These are phyloP conservation scores for Colletotrichum magnum DNA, from an alignment of 2,329 filamentous ascomycete species.

Conservation along the genomic window DNA sequence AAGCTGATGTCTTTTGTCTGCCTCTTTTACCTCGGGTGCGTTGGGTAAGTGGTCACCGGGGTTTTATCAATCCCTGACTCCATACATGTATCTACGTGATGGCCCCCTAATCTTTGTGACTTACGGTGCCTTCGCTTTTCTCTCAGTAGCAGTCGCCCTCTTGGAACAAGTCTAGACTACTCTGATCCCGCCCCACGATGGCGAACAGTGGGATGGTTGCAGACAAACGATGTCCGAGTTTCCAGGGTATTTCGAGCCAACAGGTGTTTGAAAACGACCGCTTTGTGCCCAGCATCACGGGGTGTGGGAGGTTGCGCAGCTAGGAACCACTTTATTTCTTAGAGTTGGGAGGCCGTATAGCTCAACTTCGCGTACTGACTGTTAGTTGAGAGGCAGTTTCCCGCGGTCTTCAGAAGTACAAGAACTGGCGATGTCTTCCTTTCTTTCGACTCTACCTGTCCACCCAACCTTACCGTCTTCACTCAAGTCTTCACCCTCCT, in stretches of 20 bases:
- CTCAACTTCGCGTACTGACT: neutral
- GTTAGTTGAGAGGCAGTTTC: too few relatives aligned
- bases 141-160: neutral
- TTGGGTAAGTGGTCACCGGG: neutral
- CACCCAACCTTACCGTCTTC: neutral
- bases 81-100: neutral
- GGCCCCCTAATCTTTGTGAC: neutral
- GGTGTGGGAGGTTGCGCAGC: neutral
- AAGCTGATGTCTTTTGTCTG: neutral
- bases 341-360: neutral
- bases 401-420: neutral
- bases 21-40: neutral
- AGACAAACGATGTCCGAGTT: neutral
- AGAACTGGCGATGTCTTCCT: neutral
- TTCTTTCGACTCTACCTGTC: neutral
- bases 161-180: neutral
- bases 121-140: neutral
- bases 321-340: neutral
- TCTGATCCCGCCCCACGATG: neutral
- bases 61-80: neutral
- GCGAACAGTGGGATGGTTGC: neutral
- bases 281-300: neutral
- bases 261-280: neutral
- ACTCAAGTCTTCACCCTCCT: neutral
- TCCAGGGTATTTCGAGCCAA: neutral